Percentiles rank a stretch among this genome's conserved stretches.
phyloP scores from a whole-genome alignment of 352 stramenopile species.

The Chrysophaeum taylorii region DNA sequence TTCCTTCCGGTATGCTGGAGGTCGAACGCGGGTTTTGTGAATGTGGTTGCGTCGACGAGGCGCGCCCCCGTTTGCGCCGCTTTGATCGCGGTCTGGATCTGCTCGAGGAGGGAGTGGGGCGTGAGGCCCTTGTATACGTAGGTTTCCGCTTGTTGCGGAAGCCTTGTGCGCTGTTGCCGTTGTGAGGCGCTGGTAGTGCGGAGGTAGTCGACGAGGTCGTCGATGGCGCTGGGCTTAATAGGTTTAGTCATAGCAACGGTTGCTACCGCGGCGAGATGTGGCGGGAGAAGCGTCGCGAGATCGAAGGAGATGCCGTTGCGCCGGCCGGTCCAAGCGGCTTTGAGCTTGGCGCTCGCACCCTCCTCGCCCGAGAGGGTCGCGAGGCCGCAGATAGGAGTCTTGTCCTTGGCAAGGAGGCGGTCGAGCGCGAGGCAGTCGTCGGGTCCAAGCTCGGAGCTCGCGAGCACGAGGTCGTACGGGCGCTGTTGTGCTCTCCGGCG shows the following conservation, averaged over 20 bases:
- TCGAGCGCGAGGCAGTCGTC: conserved; percentile 17
- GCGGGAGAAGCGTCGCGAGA: not conserved
- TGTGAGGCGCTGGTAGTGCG: no score
- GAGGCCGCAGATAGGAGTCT: not conserved
- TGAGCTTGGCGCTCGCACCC: not conserved
- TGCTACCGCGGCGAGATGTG: not conserved
- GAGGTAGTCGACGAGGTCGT: not conserved
- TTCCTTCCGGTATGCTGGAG: no score
- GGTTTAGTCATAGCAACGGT: not conserved
- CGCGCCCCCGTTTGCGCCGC: no score
- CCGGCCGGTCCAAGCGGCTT: not conserved
- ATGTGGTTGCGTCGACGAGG: no score
- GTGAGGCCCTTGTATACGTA: no score
- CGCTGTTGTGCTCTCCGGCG: not conserved
- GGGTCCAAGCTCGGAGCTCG: not conserved
- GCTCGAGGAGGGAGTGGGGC: no score
- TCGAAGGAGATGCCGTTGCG: not conserved
- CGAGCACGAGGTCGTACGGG: not conserved
- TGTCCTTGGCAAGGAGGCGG: conserved; percentile 5
- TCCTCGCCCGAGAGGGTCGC: not conserved
- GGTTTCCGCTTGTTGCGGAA: no score
- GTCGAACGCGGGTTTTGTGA: no score
- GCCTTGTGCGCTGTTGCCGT: no score
- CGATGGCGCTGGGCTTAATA: not conserved
- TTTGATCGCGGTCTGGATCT: no score